These are phyloP conservation scores for Stachybotrys elegans DNA, from an alignment of 2,329 filamentous ascomycete genomes.

Conservation along the genomic window DNA sequence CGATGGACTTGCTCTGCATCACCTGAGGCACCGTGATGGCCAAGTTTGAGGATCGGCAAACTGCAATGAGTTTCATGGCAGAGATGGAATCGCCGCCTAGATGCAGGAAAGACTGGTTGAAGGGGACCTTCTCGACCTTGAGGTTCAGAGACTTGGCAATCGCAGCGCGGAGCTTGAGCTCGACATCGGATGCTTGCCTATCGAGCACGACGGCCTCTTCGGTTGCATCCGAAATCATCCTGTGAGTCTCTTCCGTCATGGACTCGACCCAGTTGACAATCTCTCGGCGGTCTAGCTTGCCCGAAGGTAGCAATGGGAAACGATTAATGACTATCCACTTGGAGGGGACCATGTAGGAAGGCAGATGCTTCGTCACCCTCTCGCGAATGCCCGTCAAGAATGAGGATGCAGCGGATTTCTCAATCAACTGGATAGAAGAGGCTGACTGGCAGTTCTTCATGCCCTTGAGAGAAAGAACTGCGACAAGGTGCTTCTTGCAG, in stretches of 20 bases:
- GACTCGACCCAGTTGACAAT: slow-evolving; percentile 5
- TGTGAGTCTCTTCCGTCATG: background rate
- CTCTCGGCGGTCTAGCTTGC: slow-evolving; percentile 6
- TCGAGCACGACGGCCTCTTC: slow-evolving; percentile 4
- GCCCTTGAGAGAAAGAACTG: slow-evolving; percentile 3
- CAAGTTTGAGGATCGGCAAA: slow-evolving; percentile 12
- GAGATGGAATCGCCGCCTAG: slow-evolving; percentile 16
- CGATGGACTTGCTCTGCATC: slow-evolving; percentile 14
- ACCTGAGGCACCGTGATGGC: slow-evolving; percentile 12
- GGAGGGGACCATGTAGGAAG: slow-evolving; percentile 6
- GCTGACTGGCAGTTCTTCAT: background rate
- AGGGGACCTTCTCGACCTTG: slow-evolving; percentile 7
- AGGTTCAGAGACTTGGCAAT: slow-evolving; percentile 2
- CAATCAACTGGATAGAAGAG: slow-evolving; percentile 1
- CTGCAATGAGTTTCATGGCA: slow-evolving; percentile 14
- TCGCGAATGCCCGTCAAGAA: slow-evolving; percentile 7
- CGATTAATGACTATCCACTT: slow-evolving; percentile 2
- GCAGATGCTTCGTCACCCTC: slow-evolving; percentile 3
- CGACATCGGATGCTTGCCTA: slow-evolving; percentile 1
- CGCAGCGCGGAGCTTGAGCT: background rate
- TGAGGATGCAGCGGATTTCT: background rate
- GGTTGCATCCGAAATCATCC: background rate
- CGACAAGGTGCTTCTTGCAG: slow-evolving; percentile 3
- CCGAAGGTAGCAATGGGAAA: slow-evolving; percentile 5
- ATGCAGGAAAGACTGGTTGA: slow-evolving; percentile 12